Conservation (phyloP, 495 filamentous ascomycete genomes). For the Terfezia boudieri region DNA sequence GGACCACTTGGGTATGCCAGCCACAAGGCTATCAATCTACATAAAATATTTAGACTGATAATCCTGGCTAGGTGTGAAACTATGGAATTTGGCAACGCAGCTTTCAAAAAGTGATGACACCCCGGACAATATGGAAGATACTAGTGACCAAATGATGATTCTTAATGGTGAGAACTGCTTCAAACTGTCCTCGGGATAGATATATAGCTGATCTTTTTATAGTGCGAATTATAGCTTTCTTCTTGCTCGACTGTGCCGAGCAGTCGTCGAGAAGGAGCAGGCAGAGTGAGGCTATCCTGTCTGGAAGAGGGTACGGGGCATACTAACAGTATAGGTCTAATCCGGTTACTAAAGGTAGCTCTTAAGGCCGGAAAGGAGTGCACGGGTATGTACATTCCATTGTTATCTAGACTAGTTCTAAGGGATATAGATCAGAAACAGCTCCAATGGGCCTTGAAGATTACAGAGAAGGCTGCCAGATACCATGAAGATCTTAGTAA, state of each 20-base stretch:
- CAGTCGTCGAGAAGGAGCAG: background rate
- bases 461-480: constrained; percentile 39
- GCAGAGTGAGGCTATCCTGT: background rate
- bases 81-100: no score
- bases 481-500: constrained; percentile 36
- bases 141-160: no score
- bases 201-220: no score
- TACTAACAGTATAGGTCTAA: background rate
- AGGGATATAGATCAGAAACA: no score
- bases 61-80: no score
- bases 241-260: background rate
- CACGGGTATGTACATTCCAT: constrained; percentile 26
- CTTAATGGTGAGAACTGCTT: no score
- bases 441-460: constrained; percentile 26
- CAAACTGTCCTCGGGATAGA: no score
- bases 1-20: constrained; percentile 13
- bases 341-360: background rate
- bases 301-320: background rate
- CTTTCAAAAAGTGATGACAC: no score
- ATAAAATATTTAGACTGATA: no score
- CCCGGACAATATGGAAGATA: no score
- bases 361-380: constrained; percentile 22
- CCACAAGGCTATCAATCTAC: no score
- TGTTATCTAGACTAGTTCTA: background rate
- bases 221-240: background rate